Percentiles rank a stretch among this genome's conserved stretches.
These are phyloP conservation scores for Taxillus chinensis DNA, from an alignment of 164 flowering plant genomes.

Conservation along the genomic window DNA sequence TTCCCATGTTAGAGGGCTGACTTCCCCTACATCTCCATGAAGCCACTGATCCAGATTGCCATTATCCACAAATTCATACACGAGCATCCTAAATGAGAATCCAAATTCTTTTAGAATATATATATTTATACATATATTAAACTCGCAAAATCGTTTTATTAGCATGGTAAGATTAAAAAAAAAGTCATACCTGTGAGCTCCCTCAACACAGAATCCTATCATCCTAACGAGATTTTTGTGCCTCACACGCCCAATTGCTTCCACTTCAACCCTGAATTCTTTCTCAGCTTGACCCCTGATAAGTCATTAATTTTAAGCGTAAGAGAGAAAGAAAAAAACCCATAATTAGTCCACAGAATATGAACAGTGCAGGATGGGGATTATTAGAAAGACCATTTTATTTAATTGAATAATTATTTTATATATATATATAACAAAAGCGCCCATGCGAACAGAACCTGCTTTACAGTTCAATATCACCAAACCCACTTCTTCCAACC, in stretches of 20 bases:
- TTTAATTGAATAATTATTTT: no score
- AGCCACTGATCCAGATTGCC: slow-evolving; percentile 98
- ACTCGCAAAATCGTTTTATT: no score
- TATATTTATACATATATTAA: no score
- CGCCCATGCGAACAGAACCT: no score
- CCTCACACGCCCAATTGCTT: slow-evolving; percentile 93
- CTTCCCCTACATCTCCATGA: slow-evolving; percentile 86
- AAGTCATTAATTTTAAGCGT: neutral
- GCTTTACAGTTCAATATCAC: no score
- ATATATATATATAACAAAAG: no score
- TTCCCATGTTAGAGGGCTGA: slow-evolving; percentile 93
- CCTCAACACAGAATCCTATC: slow-evolving; percentile 95
- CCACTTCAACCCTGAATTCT: slow-evolving; percentile 92
- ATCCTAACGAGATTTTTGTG: slow-evolving; percentile 94
- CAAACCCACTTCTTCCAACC: no score
- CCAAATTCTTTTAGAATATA: neutral
- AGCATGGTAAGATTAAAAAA: neutral
- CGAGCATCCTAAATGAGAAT: slow-evolving; percentile 69
- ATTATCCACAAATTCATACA: slow-evolving; percentile 86
- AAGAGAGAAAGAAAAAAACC: neutral
- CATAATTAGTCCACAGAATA: no score
- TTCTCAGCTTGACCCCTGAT: slow-evolving; percentile 91
- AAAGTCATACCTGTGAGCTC: slow-evolving; percentile 73
- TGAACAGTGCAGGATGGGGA: no score
- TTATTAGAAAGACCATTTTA: no score